Base-by-base conservation (phyloP, 2,329 filamentous ascomycete species). In the Beauveria asiatica region DNA sequence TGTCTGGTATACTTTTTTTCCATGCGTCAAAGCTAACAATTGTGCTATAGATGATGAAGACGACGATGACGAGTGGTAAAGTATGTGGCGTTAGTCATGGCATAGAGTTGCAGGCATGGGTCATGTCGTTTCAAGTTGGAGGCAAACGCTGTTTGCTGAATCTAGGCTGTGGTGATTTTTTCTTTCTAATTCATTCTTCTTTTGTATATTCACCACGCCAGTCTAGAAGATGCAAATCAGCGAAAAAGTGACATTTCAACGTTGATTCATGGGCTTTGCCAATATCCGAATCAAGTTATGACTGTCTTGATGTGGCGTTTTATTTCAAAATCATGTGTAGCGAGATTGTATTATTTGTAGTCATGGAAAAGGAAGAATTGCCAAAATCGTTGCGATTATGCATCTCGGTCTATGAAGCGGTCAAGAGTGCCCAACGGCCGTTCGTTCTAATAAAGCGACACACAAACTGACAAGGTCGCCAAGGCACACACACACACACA, bases 21-120 rank as follows among this genome's bases (percentile, higher is more conserved):
- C 7, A 48, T 21, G 37, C 3, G 60, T 42, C 63, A 33, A 62
- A 60, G 68, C 63, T 61, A 55, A 57, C 23, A 41, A n/a, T 37
- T 17, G 5, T 23, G 41, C 23, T 64, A 39, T 65, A 92, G 89
- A 92, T 76, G 88, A 92, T 66, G 88, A 92, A 73, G 80, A 80
- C 66, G 86, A 90, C 65, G 85, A 90, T 62, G 88, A 92, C 70
- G 88, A 92, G 66, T 90, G 88, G 87, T 77, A 69, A 72, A 65
- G 33, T 37, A 5, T 39, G 37, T 8, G 37, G n/a, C 42, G 27
- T 46, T 6, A 30, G 19, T 41, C 23, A 49, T 44, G 46, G 52
- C 17, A 48, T 50, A 44, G 23, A 23, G n/a, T 37, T 45, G 57
- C n/a, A 9, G 23, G 44, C 9, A 57, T 19, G 21, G 5, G 21